Percentiles rank a stretch among this genome's conserved stretches.
phyloP scores from a whole-genome alignment of 352 stramenopile genomes.

The Globisporangium takayamanum region DNA sequence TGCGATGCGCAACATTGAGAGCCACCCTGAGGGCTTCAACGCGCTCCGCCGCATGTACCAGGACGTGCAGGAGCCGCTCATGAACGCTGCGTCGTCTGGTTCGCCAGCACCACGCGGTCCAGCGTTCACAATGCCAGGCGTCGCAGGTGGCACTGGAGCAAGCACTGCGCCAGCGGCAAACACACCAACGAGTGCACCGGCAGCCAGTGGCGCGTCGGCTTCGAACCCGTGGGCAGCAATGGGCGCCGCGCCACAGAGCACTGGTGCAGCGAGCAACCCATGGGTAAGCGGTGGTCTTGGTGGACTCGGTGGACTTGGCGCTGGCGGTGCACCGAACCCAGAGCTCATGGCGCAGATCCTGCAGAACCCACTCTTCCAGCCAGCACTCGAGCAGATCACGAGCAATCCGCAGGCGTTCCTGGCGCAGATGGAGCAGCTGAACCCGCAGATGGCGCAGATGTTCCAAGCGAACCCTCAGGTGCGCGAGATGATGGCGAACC shows the following conservation, averaged over 20 bases:
- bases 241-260: conserved; percentile 2
- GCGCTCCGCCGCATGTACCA: conserved; percentile 93
- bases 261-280: conserved; percentile 1
- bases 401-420: conserved; percentile 75
- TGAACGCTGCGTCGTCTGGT: conserved; percentile 84
- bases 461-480: conserved; percentile 86
- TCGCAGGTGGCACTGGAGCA: conserved; percentile 38
- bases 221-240: conserved; percentile 54
- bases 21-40: conserved; percentile 96
- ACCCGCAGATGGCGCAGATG: conserved; percentile 85
- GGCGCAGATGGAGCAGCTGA: conserved; percentile 84
- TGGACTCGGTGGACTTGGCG: conserved; percentile 2
- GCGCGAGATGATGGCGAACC: conserved; percentile 87
- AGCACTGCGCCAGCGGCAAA: conserved; percentile 19
- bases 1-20: conserved; percentile 96
- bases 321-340: conserved; percentile 32
- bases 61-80: conserved; percentile 94
- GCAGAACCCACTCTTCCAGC: conserved; percentile 84
- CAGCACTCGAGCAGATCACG: conserved; percentile 75
- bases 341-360: conserved; percentile 82
- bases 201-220: conserved; percentile 3
- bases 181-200: conserved; percentile 14
- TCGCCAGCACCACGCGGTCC: conserved; percentile 33
- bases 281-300: conserved; percentile 10
- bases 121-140: conserved; percentile 83